These are phyloP conservation scores for Anisodus tanguticus DNA, from an alignment of 257 asterid species.

Conservation along the genomic window DNA sequence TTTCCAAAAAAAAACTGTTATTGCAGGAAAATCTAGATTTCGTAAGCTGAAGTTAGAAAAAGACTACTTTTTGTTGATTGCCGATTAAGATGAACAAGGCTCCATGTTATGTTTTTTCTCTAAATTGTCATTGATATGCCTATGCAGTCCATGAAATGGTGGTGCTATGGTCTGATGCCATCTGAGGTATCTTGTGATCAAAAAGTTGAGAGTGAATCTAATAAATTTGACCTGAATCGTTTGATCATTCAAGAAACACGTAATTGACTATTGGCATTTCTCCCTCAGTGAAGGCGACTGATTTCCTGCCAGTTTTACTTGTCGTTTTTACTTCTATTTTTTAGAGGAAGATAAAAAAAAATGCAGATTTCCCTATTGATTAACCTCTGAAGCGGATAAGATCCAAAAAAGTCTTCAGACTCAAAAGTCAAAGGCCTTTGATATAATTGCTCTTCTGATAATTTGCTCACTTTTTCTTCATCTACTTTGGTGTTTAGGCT, in stretches of 20 bases:
- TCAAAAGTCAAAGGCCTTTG: slow-evolving; percentile 16
- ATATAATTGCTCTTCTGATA: slow-evolving; percentile 6
- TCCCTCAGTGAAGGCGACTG: not conserved
- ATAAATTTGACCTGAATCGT: not conserved
- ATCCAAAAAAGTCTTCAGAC: not conserved
- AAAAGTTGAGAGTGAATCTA: not conserved
- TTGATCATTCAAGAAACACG: not conserved
- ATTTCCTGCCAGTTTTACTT: not conserved
- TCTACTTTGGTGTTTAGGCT: slow-evolving; percentile 49
- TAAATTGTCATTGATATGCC: not conserved
- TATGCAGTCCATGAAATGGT: not conserved
- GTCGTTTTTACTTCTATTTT: not conserved
- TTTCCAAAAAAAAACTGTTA: not conserved
- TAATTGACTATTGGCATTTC: not conserved
- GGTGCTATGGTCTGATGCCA: slow-evolving; percentile 1
- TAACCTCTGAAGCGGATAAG: no score
- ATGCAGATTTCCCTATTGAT: no score
- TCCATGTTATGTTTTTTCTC: not conserved
- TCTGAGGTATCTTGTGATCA: not conserved
- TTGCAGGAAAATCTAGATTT: not conserved
- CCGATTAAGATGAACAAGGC: not conserved
- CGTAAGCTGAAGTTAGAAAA: not conserved
- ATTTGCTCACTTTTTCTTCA: slow-evolving; percentile 13
- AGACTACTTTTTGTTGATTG: not conserved
- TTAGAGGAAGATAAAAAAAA: no score